phyloP scores from a whole-genome alignment of 2,329 filamentous ascomycete species.

The Fusarium concolor region DNA sequence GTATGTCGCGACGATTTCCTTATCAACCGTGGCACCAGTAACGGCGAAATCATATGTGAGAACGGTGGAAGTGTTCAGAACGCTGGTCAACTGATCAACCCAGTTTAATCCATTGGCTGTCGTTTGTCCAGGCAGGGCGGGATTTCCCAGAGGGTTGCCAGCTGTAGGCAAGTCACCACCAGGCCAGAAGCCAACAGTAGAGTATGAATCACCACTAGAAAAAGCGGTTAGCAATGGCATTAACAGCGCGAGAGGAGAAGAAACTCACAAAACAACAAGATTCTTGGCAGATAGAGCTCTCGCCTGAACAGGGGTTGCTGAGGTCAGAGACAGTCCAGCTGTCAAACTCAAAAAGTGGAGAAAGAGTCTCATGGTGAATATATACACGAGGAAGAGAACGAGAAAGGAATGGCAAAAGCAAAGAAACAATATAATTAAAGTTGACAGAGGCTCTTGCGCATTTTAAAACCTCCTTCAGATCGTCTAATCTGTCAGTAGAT shows the following conservation, averaged over 20 bases:
- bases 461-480: not conserved
- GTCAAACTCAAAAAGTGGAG: not conserved
- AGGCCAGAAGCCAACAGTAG: conserved; percentile 32
- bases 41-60: conserved; percentile 35
- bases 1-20: conserved; percentile 26
- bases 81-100: conserved; percentile 25
- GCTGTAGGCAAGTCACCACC: conserved; percentile 7
- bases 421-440: no score
- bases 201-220: conserved; percentile 32
- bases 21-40: conserved; percentile 31
- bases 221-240: no score
- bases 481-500: not conserved
- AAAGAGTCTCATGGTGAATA: not conserved
- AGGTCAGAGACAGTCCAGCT: conserved; percentile 13
- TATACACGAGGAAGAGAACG: not conserved
- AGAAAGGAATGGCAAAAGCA: no score
- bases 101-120: conserved; percentile 34
- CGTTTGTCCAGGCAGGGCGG: conserved; percentile 20
- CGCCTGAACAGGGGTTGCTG: not conserved
- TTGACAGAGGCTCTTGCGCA: not conserved
- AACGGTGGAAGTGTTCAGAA: conserved; percentile 20
- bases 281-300: conserved; percentile 4
- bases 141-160: conserved; percentile 24
- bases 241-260: no score
- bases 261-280: conserved; percentile 9